Evolutionary conservation across 805 yeast species (phyloP), one percentile per base, ranked within the genome.

Genomic region (Myxozyma neglecta): DNA sequence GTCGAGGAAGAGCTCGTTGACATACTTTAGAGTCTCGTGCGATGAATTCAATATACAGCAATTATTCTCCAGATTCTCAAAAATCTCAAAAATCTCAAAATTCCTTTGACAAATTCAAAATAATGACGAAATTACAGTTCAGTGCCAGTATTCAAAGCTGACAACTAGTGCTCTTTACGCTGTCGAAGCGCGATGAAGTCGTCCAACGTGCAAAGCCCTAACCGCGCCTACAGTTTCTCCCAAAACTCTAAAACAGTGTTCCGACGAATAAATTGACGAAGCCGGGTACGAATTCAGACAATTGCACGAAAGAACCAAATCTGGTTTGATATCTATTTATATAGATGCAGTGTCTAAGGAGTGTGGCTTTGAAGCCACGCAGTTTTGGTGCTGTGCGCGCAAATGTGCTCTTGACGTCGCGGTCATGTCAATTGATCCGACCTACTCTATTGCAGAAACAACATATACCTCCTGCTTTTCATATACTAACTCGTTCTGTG

Each of bases 1-100:
- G 56, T 44, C 37, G 61, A 24, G 29, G 29, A 46, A 39, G 55
- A 51, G 11, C 55, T 51, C 11, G 48, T 58, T 40, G 54, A 24
- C 54, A 49, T 42, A 13, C 18, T 37, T n/a, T n/a, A n/a, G n/a
- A 13, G 42, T 13, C n/a, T 13, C 3, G 13, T 13, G n/a, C 42
- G 6, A 8, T n/a, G 6, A 42, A 14, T 6, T 42, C 46, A 13
- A 42, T 16, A 13, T n/a, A 20, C 3, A 42, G 20, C 10, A 3
- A 8, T 42, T 8, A 9, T 10, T 42, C 46, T 39, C 6, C n/a
- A n/a, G 42, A n/a, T 39, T 42, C 6, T 42, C 46, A n/a, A n/a
- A n/a, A n/a, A n/a, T 42, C 46, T 39, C 6, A 2, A n/a, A 6
- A n/a, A 3, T 42, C 6, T 42, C 46, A 42, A n/a, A 42, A 14